Evolutionary conservation across 2,329 filamentous ascomycete species (phyloP).

Genomic region (Niveomyces coronatus): DNA sequence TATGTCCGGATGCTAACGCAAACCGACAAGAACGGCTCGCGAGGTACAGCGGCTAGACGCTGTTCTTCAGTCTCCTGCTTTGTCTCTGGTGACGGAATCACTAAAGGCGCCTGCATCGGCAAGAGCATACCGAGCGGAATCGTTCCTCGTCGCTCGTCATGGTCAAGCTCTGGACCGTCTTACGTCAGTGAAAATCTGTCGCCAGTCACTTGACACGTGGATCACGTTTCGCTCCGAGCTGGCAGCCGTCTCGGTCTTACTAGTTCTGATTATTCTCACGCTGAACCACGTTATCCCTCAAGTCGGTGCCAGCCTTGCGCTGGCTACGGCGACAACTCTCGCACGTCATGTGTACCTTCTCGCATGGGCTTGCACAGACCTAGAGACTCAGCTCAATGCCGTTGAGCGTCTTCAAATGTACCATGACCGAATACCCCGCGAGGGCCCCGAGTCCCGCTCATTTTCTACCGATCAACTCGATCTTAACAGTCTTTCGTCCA

Average conservation of each 20-base stretch:
- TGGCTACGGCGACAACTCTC: slow-evolving; percentile 4
- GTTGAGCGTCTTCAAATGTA: slow-evolving; percentile 6
- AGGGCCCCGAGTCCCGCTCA: too few relatives aligned
- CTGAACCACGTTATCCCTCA: background rate
- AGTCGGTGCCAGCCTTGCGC: slow-evolving; percentile 6
- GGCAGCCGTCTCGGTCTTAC: background rate
- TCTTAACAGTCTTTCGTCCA: background rate
- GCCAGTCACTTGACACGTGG: slow-evolving; percentile 5
- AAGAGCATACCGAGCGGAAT: background rate
- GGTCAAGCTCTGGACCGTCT: slow-evolving; percentile 1
- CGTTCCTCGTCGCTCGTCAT: slow-evolving; percentile 5
- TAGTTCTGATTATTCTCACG: slow-evolving; percentile 3
- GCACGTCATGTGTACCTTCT: slow-evolving; percentile 4
- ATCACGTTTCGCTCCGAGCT: slow-evolving; percentile 4
- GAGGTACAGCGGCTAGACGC: slow-evolving; percentile 3
- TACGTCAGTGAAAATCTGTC: slow-evolving; percentile 1
- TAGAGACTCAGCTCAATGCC: slow-evolving; percentile 5
- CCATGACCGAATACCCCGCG: slow-evolving; percentile 2
- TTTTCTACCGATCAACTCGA: too few relatives aligned
- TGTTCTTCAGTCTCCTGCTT: slow-evolving; percentile 3
- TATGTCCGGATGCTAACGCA: background rate
- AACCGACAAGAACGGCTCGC: slow-evolving; percentile 1
- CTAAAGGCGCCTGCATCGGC: background rate
- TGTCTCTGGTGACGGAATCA: slow-evolving; percentile 1
- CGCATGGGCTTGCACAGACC: background rate